Percentiles rank a stretch among this genome's conserved stretches.
These are phyloP conservation scores for Stagonosporopsis rhizophila DNA, from an alignment of 2,329 filamentous ascomycete genomes.

Conservation along the genomic window DNA sequence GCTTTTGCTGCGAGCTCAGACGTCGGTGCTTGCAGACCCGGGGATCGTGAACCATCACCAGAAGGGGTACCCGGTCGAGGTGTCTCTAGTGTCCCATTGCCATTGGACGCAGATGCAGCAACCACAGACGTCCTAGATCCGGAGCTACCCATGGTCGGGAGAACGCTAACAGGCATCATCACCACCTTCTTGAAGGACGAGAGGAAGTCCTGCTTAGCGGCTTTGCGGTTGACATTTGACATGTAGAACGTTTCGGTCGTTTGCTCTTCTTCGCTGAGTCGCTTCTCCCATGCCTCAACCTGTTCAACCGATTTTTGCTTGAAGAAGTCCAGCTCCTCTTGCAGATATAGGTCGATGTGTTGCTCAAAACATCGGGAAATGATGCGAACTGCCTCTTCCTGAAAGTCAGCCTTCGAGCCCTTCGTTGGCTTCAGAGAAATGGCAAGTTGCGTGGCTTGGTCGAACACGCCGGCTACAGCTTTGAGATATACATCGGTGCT, in stretches of 20 bases:
- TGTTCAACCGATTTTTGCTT: conserved; percentile 76
- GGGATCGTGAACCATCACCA: conserved; percentile 47
- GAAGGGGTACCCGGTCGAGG: conserved; percentile 49
- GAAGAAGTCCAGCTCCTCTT: conserved; percentile 90
- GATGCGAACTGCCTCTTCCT: conserved; percentile 70
- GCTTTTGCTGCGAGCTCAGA: conserved; percentile 95
- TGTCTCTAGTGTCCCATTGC: conserved; percentile 38
- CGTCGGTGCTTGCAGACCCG: conserved; percentile 72
- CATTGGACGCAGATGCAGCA: conserved; percentile 30
- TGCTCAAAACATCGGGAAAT: conserved; percentile 82
- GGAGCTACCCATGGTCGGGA: conserved; percentile 67
- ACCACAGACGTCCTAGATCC: conserved; percentile 48
- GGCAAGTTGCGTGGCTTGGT: conserved; percentile 81
- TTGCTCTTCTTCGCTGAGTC: conserved; percentile 88
- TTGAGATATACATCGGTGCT: conserved; percentile 81
- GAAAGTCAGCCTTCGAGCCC: conserved; percentile 66
- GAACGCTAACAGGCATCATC: conserved; percentile 96
- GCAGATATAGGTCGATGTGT: conserved; percentile 90
- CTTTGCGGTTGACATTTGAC: conserved; percentile 92
- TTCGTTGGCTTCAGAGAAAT: conserved; percentile 72
- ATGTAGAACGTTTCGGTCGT: conserved; percentile 93
- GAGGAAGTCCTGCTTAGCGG: conserved; percentile 94
- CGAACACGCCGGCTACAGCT: conserved; percentile 85
- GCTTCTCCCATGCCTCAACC: conserved; percentile 88
- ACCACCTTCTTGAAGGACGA: conserved; percentile 98